Conservation (phyloP, 2,329 filamentous ascomycete genomes). For the Penicillium sp. region DNA sequence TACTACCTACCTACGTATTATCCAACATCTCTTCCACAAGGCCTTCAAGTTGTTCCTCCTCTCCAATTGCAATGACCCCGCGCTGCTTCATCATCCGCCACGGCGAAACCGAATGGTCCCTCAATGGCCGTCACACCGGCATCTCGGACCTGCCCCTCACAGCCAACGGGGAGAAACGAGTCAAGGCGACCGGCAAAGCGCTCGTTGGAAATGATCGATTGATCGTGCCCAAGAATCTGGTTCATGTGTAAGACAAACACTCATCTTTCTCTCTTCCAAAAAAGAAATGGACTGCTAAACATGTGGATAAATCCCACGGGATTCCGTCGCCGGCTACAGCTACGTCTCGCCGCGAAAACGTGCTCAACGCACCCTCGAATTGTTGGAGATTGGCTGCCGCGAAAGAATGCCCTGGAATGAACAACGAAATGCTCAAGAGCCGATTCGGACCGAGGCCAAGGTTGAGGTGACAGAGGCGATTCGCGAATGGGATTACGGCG, state of each 20-base stretch:
- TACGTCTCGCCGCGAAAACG: slow-evolving; percentile 83
- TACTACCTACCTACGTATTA: too few species aligned
- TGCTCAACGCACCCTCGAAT: slow-evolving; percentile 83
- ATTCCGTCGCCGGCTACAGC: slow-evolving; percentile 29
- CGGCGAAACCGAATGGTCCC: slow-evolving; percentile 93
- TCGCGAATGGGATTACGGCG: slow-evolving; percentile 81
- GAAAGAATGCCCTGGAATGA: slow-evolving; percentile 64
- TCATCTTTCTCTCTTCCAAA: background rate
- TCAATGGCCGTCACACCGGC: slow-evolving; percentile 79
- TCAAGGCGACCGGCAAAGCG: slow-evolving; percentile 71
- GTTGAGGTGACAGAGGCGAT: slow-evolving; percentile 67
- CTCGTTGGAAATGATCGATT: slow-evolving; percentile 77
- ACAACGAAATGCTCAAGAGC: slow-evolving; percentile 25
- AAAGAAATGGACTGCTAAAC: background rate
- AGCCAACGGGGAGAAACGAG: slow-evolving; percentile 68
- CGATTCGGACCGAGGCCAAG: slow-evolving; percentile 51
- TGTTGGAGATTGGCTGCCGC: slow-evolving; percentile 68
- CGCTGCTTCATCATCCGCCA: slow-evolving; percentile 80
- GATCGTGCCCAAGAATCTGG: slow-evolving; percentile 74
- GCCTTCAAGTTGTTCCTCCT: too few species aligned
- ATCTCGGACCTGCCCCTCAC: slow-evolving; percentile 82
- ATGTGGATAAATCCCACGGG: too few species aligned
- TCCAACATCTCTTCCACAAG: too few species aligned
- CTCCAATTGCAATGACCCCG: slow-evolving; percentile 46
- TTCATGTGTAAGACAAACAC: slow-evolving; percentile 65